phyloP scores from a whole-genome alignment of 2,329 filamentous ascomycete genomes.

The Microdochium bolleyi region DNA sequence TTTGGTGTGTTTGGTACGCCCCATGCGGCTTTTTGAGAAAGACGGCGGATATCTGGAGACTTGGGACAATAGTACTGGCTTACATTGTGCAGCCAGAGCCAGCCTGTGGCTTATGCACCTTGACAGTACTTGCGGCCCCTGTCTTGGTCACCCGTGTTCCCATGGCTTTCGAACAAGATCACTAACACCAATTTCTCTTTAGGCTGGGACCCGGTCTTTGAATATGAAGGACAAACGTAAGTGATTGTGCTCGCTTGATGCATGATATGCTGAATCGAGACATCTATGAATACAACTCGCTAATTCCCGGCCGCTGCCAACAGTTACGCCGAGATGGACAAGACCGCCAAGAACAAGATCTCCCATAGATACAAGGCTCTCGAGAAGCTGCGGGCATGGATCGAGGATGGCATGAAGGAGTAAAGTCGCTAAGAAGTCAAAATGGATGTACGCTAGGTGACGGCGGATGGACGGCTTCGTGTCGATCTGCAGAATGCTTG shows the following conservation, averaged over 20 bases:
- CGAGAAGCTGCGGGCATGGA: constrained; percentile 76
- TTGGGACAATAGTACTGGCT: too few relatives aligned
- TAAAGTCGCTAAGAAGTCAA: too few relatives aligned
- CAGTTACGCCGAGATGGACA: constrained; percentile 91
- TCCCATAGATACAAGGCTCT: constrained; percentile 88
- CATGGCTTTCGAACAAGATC: background rate
- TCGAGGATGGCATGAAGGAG: constrained; percentile 35
- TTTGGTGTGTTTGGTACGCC: constrained; percentile 89
- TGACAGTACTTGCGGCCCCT: too few relatives aligned
- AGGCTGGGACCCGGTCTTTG: constrained; percentile 97
- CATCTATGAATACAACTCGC: background rate
- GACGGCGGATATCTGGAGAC: too few relatives aligned
- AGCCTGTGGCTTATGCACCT: too few relatives aligned
- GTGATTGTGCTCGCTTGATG: constrained; percentile 13
- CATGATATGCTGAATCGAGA: background rate
- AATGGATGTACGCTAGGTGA: too few relatives aligned
- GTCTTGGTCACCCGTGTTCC: background rate
- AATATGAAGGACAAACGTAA: constrained; percentile 80
- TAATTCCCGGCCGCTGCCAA: constrained; percentile 2
- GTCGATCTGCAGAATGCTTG: too few relatives aligned
- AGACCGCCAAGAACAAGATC: constrained; percentile 78
- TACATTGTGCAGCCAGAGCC: too few relatives aligned
- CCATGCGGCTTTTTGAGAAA: background rate
- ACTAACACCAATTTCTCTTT: background rate
- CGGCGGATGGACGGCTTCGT: too few relatives aligned